Percentiles rank a stretch among this genome's conserved stretches.
phyloP scores from a whole-genome alignment of 306 rosid genomes.

The Oemleria cerasiformis region DNA sequence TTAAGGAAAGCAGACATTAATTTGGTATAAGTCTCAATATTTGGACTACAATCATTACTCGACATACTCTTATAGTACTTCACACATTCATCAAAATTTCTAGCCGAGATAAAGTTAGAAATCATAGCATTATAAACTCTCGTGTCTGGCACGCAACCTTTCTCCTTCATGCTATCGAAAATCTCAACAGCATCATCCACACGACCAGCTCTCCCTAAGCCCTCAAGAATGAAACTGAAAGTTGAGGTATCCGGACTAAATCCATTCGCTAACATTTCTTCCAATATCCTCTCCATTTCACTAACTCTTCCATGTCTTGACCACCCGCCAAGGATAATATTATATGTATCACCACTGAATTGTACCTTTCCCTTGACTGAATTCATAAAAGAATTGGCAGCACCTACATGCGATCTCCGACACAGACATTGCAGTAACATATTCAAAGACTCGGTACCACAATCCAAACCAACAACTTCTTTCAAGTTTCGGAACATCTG shows the following conservation, averaged over 20 bases:
- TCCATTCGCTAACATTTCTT: slow-evolving; percentile 59
- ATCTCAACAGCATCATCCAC: slow-evolving; percentile 55
- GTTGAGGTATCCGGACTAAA: slow-evolving; percentile 51
- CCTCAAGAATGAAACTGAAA: slow-evolving; percentile 50
- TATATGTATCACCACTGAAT: slow-evolving; percentile 47
- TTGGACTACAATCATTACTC: slow-evolving; percentile 52
- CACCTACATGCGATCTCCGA: slow-evolving; percentile 53
- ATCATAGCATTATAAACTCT: slow-evolving; percentile 66
- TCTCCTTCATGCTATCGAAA: slow-evolving; percentile 48
- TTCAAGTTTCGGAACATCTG: slow-evolving; percentile 48
- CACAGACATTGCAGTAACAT: slow-evolving; percentile 62
- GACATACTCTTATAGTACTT: slow-evolving; percentile 57
- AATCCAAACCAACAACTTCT: slow-evolving; percentile 50
- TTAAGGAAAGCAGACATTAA: slow-evolving; percentile 58
- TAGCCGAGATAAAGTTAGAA: slow-evolving; percentile 49
- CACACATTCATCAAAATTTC: slow-evolving; percentile 51
- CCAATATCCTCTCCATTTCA: slow-evolving; percentile 57
- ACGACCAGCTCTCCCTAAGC: slow-evolving; percentile 71
- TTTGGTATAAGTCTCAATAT: slow-evolving; percentile 51
- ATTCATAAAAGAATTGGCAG: slow-evolving; percentile 53
- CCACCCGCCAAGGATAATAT: slow-evolving; percentile 64
- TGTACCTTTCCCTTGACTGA: slow-evolving; percentile 56
- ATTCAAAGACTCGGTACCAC: slow-evolving; percentile 54
- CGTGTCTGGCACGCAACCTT: slow-evolving; percentile 40
- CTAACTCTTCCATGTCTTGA: slow-evolving; percentile 54